These are phyloP conservation scores for Gossypium aridum DNA, from an alignment of 441 rosid genomes.

Conservation along the genomic window DNA sequence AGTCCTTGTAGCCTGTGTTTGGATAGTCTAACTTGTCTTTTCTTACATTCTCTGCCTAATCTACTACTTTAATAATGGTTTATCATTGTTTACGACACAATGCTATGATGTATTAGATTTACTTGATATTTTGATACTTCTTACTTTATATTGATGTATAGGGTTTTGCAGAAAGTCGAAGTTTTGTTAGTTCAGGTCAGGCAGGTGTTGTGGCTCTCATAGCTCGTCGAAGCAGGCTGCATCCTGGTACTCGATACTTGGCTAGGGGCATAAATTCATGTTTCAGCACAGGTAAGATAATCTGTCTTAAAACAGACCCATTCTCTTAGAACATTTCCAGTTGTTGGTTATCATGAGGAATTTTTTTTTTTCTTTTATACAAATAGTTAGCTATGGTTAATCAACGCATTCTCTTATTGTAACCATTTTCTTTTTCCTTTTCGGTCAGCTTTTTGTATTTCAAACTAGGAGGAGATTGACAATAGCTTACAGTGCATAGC, in stretches of 20 bases:
- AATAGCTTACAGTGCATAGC: neutral
- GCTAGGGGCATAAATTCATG: conserved; percentile 98
- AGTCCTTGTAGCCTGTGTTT: neutral
- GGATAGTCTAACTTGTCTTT: neutral
- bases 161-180: conserved; percentile 98
- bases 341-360: neutral
- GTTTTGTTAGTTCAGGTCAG: conserved; percentile 92
- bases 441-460: neutral
- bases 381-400: neutral
- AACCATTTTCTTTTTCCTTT: neutral
- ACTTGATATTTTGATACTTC: conserved; percentile 30
- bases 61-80: conserved; percentile 5
- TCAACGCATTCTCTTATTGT: neutral
- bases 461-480: neutral
- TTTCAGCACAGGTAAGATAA: conserved; percentile 78
- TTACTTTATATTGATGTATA: conserved; percentile 64
- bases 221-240: conserved; percentile 96
- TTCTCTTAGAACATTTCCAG: neutral
- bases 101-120: conserved; percentile 3
- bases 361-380: neutral
- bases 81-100: conserved; percentile 1
- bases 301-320: conserved; percentile 2
- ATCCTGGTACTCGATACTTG: conserved; percentile 98
- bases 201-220: conserved; percentile 78
- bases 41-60: neutral